These are phyloP conservation scores for Saccharomycopsis olivae DNA, from an alignment of 805 yeast species.

Conservation along the genomic window DNA sequence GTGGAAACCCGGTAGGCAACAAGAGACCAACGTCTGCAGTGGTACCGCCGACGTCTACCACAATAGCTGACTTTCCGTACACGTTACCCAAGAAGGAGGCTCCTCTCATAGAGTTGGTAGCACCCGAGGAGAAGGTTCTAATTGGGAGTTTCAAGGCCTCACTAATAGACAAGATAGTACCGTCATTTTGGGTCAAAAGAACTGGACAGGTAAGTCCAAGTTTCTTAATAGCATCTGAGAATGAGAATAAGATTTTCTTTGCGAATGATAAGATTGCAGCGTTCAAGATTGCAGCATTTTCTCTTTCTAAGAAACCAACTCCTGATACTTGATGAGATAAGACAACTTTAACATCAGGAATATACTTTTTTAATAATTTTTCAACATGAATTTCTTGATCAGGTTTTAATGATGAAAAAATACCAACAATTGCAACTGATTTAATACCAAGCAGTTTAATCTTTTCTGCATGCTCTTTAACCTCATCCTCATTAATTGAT, in stretches of 20 bases:
- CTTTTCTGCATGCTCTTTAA: constrained; percentile 24
- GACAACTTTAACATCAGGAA: constrained; percentile 29
- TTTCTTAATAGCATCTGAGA: constrained; percentile 27
- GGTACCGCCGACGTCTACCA: constrained; percentile 43
- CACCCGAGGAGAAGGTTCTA: constrained; percentile 38
- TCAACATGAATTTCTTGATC: constrained; percentile 30
- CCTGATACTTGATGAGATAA: constrained; percentile 33
- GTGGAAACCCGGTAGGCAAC: constrained; percentile 36
- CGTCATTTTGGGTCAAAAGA: constrained; percentile 37
- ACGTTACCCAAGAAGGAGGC: constrained; percentile 32
- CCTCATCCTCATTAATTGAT: constrained; percentile 25
- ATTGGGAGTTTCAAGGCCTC: constrained; percentile 35
- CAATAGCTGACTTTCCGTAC: constrained; percentile 24
- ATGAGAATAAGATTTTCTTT: constrained; percentile 29
- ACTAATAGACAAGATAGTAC: constrained; percentile 31
- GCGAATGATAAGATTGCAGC: constrained; percentile 36
- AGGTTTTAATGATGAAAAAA: constrained; percentile 30
- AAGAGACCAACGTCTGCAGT: constrained; percentile 40
- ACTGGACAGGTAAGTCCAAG: constrained; percentile 31
- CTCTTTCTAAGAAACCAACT: constrained; percentile 35
- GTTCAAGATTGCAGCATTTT: constrained; percentile 37
- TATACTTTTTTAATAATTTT: constrained; percentile 25
- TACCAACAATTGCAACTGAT: constrained; percentile 32
- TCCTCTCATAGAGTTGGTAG: constrained; percentile 38
- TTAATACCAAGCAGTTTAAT: constrained; percentile 27